Evolutionary conservation across 768 basidiomycete species (phyloP).

Genomic region (Boletus pseudopeckii): DNA sequence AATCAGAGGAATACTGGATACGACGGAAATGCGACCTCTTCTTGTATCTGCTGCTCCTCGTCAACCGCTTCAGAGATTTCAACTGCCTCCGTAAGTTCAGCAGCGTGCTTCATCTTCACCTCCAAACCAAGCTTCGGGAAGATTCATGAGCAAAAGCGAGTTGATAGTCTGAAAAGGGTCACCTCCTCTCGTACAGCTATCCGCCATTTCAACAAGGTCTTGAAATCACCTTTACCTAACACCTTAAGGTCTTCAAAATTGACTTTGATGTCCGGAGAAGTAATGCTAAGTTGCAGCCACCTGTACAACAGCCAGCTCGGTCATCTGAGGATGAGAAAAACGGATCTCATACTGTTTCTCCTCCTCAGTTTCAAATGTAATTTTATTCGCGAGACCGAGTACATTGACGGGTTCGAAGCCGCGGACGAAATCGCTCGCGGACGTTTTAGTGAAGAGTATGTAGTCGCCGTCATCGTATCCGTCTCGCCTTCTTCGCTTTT

Average conservation of each 20-base stretch:
- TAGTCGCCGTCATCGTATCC: constrained; percentile 96
- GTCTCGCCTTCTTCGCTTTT: constrained; percentile 87
- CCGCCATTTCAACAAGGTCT: constrained; percentile 88
- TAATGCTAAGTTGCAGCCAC: constrained; percentile 71
- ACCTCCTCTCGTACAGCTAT: constrained; percentile 85
- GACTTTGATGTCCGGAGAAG: constrained; percentile 74
- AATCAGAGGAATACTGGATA: not conserved
- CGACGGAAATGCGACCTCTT: constrained; percentile 56
- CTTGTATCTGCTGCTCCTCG: constrained; percentile 85
- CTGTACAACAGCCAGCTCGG: constrained; percentile 34
- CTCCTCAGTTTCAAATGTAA: constrained; percentile 75
- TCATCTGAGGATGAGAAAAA: not conserved
- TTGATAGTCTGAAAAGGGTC: not conserved
- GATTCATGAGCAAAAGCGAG: constrained; percentile 2
- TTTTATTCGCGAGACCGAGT: constrained; percentile 75
- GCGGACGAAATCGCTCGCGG: constrained; percentile 69
- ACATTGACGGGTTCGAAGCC: constrained; percentile 70
- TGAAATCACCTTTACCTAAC: constrained; percentile 97
- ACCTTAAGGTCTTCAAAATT: constrained; percentile 94
- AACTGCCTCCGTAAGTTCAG: constrained; percentile 71
- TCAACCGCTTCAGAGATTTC: constrained; percentile 68
- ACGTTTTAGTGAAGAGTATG: constrained; percentile 74
- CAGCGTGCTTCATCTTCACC: constrained; percentile 65
- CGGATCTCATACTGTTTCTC: constrained; percentile 64
- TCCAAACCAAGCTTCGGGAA: constrained; percentile 73